These are phyloP conservation scores for Penicillium decumbens DNA, from an alignment of 2,329 filamentous ascomycete genomes.

Conservation along the genomic window DNA sequence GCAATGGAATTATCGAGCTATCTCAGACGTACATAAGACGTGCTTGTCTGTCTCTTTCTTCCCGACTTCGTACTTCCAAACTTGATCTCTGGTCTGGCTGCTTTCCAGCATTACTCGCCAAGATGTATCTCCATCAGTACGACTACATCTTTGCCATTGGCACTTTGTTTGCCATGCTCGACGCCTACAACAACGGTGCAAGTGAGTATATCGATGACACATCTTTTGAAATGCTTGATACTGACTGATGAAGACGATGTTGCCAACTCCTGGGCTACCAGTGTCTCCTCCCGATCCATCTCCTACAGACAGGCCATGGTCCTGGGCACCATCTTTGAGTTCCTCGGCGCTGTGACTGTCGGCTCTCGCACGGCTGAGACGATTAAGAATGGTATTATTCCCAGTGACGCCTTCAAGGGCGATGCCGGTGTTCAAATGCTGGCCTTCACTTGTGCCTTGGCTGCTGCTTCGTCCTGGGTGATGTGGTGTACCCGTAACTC, in stretches of 20 bases:
- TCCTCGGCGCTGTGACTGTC: slow-evolving; percentile 62
- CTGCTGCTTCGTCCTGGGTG: slow-evolving; percentile 56
- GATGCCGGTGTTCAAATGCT: slow-evolving; percentile 65
- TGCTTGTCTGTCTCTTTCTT: not conserved
- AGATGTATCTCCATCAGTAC: slow-evolving; percentile 59
- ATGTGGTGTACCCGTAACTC: slow-evolving; percentile 75
- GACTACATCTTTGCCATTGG: slow-evolving; percentile 70
- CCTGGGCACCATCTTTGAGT: slow-evolving; percentile 62
- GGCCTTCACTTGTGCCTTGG: slow-evolving; percentile 42
- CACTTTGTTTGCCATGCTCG: slow-evolving; percentile 70
- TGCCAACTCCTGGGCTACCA: slow-evolving; percentile 77
- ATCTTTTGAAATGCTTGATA: not conserved
- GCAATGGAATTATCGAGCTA: not conserved
- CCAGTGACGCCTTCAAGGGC: slow-evolving; percentile 52
- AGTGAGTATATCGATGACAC: slow-evolving; percentile 51
- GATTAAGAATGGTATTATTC: slow-evolving; percentile 75
- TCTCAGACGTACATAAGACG: slow-evolving; percentile 1
- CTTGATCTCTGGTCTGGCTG: not conserved
- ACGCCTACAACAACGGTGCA: slow-evolving; percentile 74
- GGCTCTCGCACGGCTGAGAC: slow-evolving; percentile 68
- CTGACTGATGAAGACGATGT: slow-evolving; percentile 57
- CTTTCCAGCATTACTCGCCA: slow-evolving; percentile 23
- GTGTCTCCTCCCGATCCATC: slow-evolving; percentile 69
- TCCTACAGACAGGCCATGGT: slow-evolving; percentile 34
- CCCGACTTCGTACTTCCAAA: not conserved